phyloP scores from a whole-genome alignment of 1,284 basidiomycete species.

The Grifola frondosa region DNA sequence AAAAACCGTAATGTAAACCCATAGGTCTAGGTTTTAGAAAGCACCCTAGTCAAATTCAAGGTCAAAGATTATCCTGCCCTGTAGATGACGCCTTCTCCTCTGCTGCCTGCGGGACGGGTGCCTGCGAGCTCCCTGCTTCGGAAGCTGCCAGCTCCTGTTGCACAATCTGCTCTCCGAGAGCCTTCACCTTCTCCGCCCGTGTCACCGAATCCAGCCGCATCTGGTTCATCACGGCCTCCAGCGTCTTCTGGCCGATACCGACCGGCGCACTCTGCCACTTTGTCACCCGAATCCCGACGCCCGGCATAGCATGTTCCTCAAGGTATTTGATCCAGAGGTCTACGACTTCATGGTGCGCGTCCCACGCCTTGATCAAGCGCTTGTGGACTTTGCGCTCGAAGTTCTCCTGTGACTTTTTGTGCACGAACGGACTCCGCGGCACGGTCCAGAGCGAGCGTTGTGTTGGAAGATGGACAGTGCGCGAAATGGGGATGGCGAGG shows the following conservation, averaged over 20 bases:
- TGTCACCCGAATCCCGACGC: conserved; percentile 84
- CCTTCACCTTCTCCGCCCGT: conserved; percentile 31
- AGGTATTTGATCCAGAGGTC: conserved; percentile 85
- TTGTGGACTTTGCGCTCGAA: conserved; percentile 87
- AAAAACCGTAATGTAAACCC: too few species aligned
- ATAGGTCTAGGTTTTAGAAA: too few species aligned
- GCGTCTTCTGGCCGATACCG: conserved; percentile 55
- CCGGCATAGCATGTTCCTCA: conserved; percentile 74
- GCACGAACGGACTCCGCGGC: conserved; percentile 81
- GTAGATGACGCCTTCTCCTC: too few species aligned
- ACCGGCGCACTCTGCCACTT: conserved; percentile 75
- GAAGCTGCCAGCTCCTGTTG: conserved; percentile 39
- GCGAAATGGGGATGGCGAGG: conserved; percentile 81
- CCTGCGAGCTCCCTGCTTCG: conserved; percentile 13
- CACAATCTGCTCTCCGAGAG: conserved; percentile 47
- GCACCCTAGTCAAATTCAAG: too few species aligned
- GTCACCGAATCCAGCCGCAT: conserved; percentile 23
- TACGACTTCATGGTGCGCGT: conserved; percentile 80
- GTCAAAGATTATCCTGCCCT: too few species aligned
- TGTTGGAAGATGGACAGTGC: conserved; percentile 71
- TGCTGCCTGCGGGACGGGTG: background rate
- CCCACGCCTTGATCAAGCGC: conserved; percentile 88
- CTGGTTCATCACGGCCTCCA: conserved; percentile 37
- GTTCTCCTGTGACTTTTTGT: conserved; percentile 97
- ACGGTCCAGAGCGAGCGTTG: conserved; percentile 87